These are phyloP conservation scores for Setomelanomma holmii DNA, from an alignment of 2,329 filamentous ascomycete genomes.

Conservation along the genomic window DNA sequence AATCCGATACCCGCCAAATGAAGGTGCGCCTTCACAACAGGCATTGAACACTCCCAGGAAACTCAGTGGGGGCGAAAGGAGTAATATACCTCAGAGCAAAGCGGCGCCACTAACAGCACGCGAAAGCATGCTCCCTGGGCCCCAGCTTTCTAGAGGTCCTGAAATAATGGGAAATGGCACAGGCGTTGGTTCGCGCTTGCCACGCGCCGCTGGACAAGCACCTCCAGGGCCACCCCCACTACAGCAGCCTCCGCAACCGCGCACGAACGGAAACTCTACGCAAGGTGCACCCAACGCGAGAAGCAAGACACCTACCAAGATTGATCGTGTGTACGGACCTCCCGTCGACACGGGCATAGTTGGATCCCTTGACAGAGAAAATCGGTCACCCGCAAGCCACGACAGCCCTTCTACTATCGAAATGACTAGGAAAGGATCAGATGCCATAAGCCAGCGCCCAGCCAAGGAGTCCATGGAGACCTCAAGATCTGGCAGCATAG, in stretches of 20 bases:
- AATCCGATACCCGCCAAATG: constrained; percentile 88
- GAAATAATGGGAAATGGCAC: constrained; percentile 36
- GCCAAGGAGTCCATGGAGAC: constrained; percentile 48
- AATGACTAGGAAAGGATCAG: constrained; percentile 38
- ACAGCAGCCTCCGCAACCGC: constrained; percentile 67
- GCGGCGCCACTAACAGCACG: constrained; percentile 44
- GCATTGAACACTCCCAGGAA: constrained; percentile 49
- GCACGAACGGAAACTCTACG: constrained; percentile 51
- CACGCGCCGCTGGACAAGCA: constrained; percentile 65
- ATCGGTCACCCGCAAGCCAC: constrained; percentile 55
- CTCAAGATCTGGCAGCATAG: constrained; percentile 39
- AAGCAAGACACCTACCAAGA: constrained; percentile 61
- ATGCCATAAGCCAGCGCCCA: constrained; percentile 35
- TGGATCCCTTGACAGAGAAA: constrained; percentile 55
- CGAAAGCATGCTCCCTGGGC: constrained; percentile 51
- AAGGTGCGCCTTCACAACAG: constrained; percentile 53
- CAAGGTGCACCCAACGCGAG: constrained; percentile 29
- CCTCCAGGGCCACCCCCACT: constrained; percentile 70
- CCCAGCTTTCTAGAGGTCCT: constrained; percentile 46
- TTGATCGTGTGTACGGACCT: constrained; percentile 55
- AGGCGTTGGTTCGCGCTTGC: constrained; percentile 61
- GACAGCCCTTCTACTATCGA: constrained; percentile 40
- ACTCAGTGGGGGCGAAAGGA: constrained; percentile 57
- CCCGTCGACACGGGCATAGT: constrained; percentile 50
- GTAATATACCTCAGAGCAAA: constrained; percentile 48